Percentiles rank a stretch among this genome's conserved stretches.
Evolutionary conservation across 805 yeast species (phyloP).

Genomic region (Ogataea saltuana): DNA sequence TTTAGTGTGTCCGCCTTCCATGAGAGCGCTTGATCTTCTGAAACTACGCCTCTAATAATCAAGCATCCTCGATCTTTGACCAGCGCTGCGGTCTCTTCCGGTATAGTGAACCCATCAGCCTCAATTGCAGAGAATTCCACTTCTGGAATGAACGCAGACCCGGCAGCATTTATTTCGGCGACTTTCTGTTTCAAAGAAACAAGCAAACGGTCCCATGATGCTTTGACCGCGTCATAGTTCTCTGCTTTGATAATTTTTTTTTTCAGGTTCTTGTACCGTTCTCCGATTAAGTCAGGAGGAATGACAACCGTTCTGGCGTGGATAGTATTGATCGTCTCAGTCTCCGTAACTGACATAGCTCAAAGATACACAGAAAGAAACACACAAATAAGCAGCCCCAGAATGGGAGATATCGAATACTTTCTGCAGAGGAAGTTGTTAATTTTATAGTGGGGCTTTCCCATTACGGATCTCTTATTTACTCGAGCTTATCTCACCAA

Average conservation of each 20-base stretch:
- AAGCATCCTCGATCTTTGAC: constrained; percentile 30
- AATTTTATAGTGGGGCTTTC: too few relatives aligned
- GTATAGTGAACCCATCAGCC: constrained; percentile 12
- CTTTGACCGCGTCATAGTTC: constrained; percentile 30
- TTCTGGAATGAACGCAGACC: constrained; percentile 29
- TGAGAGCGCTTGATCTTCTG: constrained; percentile 26
- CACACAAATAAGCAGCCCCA: too few relatives aligned
- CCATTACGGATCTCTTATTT: too few relatives aligned
- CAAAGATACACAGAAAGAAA: too few relatives aligned
- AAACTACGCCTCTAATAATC: constrained; percentile 37
- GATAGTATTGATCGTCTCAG: neutral
- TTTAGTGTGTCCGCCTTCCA: constrained; percentile 22
- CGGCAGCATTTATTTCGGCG: constrained; percentile 23
- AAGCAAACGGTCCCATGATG: constrained; percentile 34
- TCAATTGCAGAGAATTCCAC: constrained; percentile 26
- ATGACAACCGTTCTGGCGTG: neutral
- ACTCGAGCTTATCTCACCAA: too few relatives aligned
- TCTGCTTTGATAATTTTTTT: constrained; percentile 28
- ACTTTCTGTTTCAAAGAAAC: constrained; percentile 28
- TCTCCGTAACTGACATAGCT: too few relatives aligned
- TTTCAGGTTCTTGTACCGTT: constrained; percentile 19
- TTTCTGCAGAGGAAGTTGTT: too few relatives aligned
- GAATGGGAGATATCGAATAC: too few relatives aligned
- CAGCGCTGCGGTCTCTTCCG: constrained; percentile 8
- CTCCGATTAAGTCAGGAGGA: constrained; percentile 13